A percentile compares a stretch with the other conserved stretches of the same genome.
Conservation (phyloP, 306 rosid species). For the Cucurbita maxima region DNA sequence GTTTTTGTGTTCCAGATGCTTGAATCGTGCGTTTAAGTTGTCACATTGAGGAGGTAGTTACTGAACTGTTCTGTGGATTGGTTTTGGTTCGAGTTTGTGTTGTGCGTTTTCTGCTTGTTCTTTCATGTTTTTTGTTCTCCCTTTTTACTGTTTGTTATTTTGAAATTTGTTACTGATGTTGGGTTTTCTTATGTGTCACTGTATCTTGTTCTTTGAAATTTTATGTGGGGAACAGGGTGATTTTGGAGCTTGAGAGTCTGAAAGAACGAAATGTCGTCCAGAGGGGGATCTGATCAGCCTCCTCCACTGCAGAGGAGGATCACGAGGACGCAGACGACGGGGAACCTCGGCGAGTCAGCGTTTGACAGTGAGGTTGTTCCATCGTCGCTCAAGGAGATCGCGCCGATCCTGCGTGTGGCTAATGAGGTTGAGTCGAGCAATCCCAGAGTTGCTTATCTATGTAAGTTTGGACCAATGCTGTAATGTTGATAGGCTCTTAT, state of each 20-base stretch:
- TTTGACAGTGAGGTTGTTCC: constrained; percentile 92
- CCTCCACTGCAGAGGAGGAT: constrained; percentile 62
- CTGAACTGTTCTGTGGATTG: not conserved
- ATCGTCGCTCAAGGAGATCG: constrained; percentile 80
- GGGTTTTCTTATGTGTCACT: not conserved
- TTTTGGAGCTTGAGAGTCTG: not conserved
- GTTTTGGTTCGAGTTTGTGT: not conserved
- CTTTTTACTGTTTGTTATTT: not conserved
- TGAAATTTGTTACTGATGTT: not conserved
- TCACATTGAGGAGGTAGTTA: not conserved
- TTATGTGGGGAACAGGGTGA: not conserved
- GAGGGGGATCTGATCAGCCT: constrained; percentile 47
- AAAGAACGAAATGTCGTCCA: constrained; percentile 35
- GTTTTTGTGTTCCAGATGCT: constrained; percentile 2
- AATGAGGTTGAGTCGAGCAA: constrained; percentile 88
- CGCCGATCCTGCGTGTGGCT: constrained; percentile 95
- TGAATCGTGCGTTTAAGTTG: not conserved
- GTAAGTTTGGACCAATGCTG: constrained; percentile 26
- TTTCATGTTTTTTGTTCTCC: not conserved
- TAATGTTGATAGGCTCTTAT: not conserved
- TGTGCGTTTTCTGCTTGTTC: not conserved
- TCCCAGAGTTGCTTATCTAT: constrained; percentile 92
- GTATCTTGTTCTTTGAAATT: not conserved
- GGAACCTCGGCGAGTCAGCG: constrained; percentile 73
- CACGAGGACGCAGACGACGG: constrained; percentile 81